phyloP scores from a whole-genome alignment of 2,329 filamentous ascomycete species.

The Fusarium sp. region DNA sequence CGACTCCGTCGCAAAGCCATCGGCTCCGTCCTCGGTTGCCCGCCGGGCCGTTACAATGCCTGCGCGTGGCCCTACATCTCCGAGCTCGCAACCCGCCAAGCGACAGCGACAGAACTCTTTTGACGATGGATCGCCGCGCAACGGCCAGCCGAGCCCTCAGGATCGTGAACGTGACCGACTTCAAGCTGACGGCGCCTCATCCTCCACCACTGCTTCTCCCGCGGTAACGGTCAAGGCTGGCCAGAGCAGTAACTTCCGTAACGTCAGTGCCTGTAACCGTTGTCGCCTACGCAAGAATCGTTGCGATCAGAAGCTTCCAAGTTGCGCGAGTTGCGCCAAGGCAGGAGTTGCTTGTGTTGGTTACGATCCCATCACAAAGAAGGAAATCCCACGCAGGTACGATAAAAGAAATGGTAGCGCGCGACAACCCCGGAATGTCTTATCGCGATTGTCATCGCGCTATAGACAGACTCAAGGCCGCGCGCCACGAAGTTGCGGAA shows the following conservation, averaged over 20 bases:
- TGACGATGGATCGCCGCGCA: constrained; percentile 61
- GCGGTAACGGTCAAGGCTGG: constrained; percentile 61
- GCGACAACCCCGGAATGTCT: constrained; percentile 14
- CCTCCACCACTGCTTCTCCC: constrained; percentile 48
- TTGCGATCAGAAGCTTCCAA: constrained; percentile 93
- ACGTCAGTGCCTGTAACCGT: constrained; percentile 94
- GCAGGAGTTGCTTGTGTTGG: constrained; percentile 92
- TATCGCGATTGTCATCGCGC: constrained; percentile 2
- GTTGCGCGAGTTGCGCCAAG: constrained; percentile 93
- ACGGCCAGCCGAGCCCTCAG: constrained; percentile 48
- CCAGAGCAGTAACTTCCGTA: constrained; percentile 80
- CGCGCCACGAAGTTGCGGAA: background rate
- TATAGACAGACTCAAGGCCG: background rate
- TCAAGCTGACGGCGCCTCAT: constrained; percentile 52
- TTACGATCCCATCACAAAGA: constrained; percentile 96
- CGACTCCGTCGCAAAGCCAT: constrained; percentile 35
- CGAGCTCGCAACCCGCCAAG: constrained; percentile 68
- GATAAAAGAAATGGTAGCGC: constrained; percentile 56
- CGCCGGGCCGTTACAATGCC: constrained; percentile 55
- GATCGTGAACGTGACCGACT: constrained; percentile 48
- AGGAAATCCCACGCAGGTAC: constrained; percentile 92
- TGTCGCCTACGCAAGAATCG: constrained; percentile 94
- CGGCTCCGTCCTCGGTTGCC: constrained; percentile 46
- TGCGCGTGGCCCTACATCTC: constrained; percentile 67
- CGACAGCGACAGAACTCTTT: constrained; percentile 70